Conservation (phyloP, 83 land plant genomes). For the Diphasiastrum complanatum region DNA sequence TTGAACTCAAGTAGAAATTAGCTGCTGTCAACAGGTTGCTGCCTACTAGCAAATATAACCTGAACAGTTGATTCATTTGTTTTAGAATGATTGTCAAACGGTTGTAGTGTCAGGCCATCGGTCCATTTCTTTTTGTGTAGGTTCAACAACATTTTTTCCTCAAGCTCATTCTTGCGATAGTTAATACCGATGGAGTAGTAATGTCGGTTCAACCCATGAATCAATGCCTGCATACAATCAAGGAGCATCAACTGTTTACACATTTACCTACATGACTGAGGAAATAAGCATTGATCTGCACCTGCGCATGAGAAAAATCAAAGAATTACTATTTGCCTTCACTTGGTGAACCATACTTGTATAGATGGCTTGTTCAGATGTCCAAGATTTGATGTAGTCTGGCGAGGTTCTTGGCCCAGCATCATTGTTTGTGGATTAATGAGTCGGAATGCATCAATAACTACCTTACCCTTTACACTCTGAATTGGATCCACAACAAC, state of each 20-base stretch:
- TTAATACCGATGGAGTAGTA: conserved; percentile 96
- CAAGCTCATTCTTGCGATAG: conserved; percentile 93
- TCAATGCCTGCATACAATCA: conserved; percentile 60
- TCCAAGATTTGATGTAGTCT: conserved; percentile 93
- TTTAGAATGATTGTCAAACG: conserved; percentile 81
- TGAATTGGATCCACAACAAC: conserved; percentile 96
- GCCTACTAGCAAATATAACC: conserved; percentile 31
- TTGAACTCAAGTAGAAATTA: neutral
- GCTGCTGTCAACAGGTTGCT: neutral
- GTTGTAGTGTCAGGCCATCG: conserved; percentile 75
- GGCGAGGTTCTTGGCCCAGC: conserved; percentile 97
- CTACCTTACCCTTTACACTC: conserved; percentile 97
- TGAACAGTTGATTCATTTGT: conserved; percentile 93
- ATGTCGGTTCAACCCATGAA: conserved; percentile 95
- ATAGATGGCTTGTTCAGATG: conserved; percentile 97
- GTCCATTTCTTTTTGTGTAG: conserved; percentile 99
- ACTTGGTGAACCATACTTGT: conserved; percentile 38
- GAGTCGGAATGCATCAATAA: conserved; percentile 93
- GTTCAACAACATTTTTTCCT: conserved; percentile 93
- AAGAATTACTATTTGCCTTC: neutral
- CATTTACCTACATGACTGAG: neutral
- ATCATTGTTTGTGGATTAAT: conserved; percentile 98
- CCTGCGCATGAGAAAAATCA: neutral
- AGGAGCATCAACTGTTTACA: neutral
- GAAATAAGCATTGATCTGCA: neutral